Conservation (phyloP, 2,329 filamentous ascomycete genomes). For the Lecanicillium sp. region DNA sequence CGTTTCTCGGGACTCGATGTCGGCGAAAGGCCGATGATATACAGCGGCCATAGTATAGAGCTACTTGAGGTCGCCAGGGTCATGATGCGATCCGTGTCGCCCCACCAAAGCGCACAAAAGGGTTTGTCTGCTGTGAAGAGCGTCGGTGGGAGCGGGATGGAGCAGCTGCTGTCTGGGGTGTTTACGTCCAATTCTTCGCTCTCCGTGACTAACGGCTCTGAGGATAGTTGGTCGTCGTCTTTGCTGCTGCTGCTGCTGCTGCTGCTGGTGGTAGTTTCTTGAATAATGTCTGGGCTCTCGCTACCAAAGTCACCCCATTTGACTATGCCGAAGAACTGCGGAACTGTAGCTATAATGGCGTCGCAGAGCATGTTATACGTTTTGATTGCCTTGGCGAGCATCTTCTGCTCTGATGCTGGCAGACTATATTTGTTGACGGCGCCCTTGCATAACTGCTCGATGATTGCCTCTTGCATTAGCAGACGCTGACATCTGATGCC, state of each 20-base stretch:
- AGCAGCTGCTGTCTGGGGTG: not conserved
- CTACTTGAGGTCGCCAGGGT: slow-evolving; percentile 39
- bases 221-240: not conserved
- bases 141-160: slow-evolving; percentile 10
- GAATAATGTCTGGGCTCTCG: too few species aligned
- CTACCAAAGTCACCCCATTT: slow-evolving; percentile 27
- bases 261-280: slow-evolving; percentile 9
- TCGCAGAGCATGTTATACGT: slow-evolving; percentile 30
- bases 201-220: slow-evolving; percentile 5
- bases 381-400: slow-evolving; percentile 27
- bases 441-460: slow-evolving; percentile 31
- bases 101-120: slow-evolving; percentile 5
- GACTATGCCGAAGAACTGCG: slow-evolving; percentile 41
- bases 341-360: slow-evolving; percentile 36
- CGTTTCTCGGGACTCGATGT: slow-evolving; percentile 32
- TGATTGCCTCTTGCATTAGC: slow-evolving; percentile 38
- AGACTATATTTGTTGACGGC: slow-evolving; percentile 18
- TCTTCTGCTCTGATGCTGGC: slow-evolving; percentile 23
- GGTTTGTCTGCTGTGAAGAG: slow-evolving; percentile 19
- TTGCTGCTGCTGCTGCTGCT: slow-evolving; percentile 4
- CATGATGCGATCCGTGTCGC: slow-evolving; percentile 36
- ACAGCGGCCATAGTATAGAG: slow-evolving; percentile 42
- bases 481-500: slow-evolving; percentile 36
- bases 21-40: slow-evolving; percentile 38
- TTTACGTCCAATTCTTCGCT: slow-evolving; percentile 3